Evolutionary conservation across 2,329 filamentous ascomycete species (phyloP).

Genomic region (Nakataea oryzae): DNA sequence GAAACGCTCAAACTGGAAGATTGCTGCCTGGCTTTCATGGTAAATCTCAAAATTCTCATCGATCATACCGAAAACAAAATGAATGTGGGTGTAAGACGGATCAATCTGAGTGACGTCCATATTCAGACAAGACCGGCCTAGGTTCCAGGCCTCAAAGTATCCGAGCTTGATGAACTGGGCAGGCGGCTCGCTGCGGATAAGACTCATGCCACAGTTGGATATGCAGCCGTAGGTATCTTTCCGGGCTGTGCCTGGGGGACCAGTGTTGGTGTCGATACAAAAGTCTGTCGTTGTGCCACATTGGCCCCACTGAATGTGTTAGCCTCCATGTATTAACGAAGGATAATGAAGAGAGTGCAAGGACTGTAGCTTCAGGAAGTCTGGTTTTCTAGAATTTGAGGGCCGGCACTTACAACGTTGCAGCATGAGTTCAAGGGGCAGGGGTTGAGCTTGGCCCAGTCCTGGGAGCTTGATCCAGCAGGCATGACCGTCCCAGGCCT

Average conservation of each 20-base stretch:
- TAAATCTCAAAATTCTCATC: conserved; percentile 12
- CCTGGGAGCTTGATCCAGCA: conserved; percentile 1
- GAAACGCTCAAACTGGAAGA: conserved; percentile 19
- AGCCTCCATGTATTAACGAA: not conserved
- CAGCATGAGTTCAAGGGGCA: conserved; percentile 19
- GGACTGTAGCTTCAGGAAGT: not conserved
- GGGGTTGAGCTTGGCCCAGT: conserved; percentile 2
- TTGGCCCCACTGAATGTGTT: conserved; percentile 29
- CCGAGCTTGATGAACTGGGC: conserved; percentile 10
- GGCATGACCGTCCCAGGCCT: conserved; percentile 10
- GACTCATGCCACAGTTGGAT: not conserved
- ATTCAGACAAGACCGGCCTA: conserved; percentile 18
- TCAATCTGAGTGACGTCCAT: conserved; percentile 14
- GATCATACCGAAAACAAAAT: conserved; percentile 20
- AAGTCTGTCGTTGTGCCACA: conserved; percentile 33
- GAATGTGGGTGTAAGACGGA: conserved; percentile 17
- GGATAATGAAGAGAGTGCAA: not conserved
- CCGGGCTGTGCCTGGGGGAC: conserved; percentile 20
- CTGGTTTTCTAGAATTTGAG: too few species aligned
- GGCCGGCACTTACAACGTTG: conserved; percentile 14
- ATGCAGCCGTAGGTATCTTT: not conserved
- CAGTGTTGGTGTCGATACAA: conserved; percentile 20
- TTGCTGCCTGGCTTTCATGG: conserved; percentile 8
- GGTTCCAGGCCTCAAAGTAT: conserved; percentile 25
- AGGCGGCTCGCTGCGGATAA: not conserved